A percentile compares a stretch with the other conserved stretches of the same genome.
phyloP scores from a whole-genome alignment of 2,329 filamentous ascomycete genomes.

The Lecanicillium sp. region DNA sequence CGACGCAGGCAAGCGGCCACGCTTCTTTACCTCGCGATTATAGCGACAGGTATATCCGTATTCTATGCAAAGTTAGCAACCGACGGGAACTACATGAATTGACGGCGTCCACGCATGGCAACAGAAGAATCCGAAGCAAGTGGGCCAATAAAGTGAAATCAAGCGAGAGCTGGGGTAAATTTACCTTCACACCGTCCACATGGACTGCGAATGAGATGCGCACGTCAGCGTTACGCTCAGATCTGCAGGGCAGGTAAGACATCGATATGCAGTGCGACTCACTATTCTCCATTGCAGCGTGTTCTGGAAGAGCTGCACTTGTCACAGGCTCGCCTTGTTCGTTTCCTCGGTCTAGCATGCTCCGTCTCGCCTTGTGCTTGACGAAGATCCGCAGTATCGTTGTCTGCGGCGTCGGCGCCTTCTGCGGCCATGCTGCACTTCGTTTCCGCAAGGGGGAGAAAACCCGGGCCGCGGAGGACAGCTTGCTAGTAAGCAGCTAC shows the following conservation, averaged over 20 bases:
- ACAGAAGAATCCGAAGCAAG: background rate
- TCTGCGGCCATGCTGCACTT: slow-evolving; percentile 3
- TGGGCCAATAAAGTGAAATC: background rate
- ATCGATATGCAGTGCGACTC: slow-evolving; percentile 12
- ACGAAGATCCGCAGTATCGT: slow-evolving; percentile 12
- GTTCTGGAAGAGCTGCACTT: slow-evolving; percentile 30
- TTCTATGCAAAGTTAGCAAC: slow-evolving; percentile 15
- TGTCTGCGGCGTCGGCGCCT: slow-evolving; percentile 4
- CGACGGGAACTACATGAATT: too few species aligned
- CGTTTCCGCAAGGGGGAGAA: background rate
- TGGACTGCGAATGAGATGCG: slow-evolving; percentile 8
- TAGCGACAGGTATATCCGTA: slow-evolving; percentile 30
- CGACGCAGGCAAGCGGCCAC: slow-evolving; percentile 24
- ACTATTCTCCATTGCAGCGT: slow-evolving; percentile 36
- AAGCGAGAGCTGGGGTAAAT: slow-evolving; percentile 5
- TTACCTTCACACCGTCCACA: slow-evolving; percentile 29
- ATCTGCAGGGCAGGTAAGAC: background rate
- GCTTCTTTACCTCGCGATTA: slow-evolving; percentile 27
- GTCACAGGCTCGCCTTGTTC: slow-evolving; percentile 22
- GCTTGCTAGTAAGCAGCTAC: too few species aligned
- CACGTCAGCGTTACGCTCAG: slow-evolving; percentile 3
- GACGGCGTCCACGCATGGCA: too few species aligned
- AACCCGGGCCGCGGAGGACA: too few species aligned
- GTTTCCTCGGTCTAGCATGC: slow-evolving; percentile 19
- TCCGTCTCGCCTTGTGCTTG: background rate